Conservation (phyloP, 148 eudicot species). For the Rhododendron ferrugineum region DNA sequence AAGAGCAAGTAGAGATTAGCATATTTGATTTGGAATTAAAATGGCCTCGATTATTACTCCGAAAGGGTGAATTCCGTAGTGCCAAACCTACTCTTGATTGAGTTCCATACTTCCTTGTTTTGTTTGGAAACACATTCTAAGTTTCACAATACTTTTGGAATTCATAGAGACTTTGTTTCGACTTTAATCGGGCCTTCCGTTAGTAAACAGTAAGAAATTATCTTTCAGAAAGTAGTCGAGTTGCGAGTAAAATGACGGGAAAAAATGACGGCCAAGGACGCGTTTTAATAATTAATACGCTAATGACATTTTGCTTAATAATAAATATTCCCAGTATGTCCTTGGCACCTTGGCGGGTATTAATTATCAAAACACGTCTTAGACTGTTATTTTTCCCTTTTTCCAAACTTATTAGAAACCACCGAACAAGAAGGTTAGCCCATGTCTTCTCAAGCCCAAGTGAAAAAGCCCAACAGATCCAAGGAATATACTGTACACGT, state of each 20-base stretch:
- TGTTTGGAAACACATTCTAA: neutral
- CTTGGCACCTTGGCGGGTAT: rapidly evolving
- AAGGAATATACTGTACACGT: neutral
- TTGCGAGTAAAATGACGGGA: too few relatives aligned
- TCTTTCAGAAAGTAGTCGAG: neutral
- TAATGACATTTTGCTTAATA: too few relatives aligned
- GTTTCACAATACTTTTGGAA: neutral
- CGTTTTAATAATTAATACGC: too few relatives aligned
- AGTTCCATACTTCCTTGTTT: neutral
- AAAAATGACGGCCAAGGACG: too few relatives aligned
- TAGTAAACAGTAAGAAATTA: too few relatives aligned
- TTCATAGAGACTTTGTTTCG: neutral
- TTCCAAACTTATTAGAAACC: too few relatives aligned
- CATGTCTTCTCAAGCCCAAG: neutral
- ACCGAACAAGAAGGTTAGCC: neutral
- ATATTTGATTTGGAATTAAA: neutral
- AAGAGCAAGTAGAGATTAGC: neutral
- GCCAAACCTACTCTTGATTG: neutral
- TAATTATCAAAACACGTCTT: too few relatives aligned
- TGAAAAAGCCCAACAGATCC: neutral
- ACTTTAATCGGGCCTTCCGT: too few relatives aligned
- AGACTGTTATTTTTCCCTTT: too few relatives aligned
- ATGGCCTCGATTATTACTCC: neutral
- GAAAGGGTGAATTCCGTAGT: too few relatives aligned
- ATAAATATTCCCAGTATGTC: too few relatives aligned